These are phyloP conservation scores for Solanum tarapatanum DNA, from an alignment of 257 asterid genomes.

Conservation along the genomic window DNA sequence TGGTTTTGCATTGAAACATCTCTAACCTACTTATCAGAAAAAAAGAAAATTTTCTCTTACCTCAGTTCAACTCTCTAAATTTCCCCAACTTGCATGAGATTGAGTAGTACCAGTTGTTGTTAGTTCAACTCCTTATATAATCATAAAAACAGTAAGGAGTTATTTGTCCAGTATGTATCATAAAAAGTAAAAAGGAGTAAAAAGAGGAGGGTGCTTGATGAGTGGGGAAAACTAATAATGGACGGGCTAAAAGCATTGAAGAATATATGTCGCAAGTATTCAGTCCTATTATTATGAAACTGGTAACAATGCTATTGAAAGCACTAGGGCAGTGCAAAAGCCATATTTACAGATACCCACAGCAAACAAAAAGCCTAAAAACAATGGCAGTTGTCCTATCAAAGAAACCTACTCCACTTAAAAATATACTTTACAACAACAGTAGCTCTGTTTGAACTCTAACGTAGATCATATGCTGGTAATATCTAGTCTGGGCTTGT, in stretches of 20 bases:
- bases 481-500: neutral
- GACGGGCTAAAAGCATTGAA: neutral
- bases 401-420: neutral
- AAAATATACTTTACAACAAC: neutral
- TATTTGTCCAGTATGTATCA: neutral
- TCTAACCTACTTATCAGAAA: neutral
- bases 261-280: neutral
- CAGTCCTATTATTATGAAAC: neutral
- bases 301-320: neutral
- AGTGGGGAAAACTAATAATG: neutral
- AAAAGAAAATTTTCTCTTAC: neutral
- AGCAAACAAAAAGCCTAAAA: neutral
- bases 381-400: neutral
- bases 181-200: neutral
- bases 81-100: neutral
- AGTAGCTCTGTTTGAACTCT: neutral
- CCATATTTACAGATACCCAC: neutral
- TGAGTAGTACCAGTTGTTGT: neutral
- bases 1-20: neutral
- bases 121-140: neutral
- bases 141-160: neutral
- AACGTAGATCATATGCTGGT: neutral
- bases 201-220: neutral
- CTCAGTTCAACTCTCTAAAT: neutral
- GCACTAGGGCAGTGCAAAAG: neutral